Conservation (phyloP, 495 filamentous ascomycete genomes). For the Trichoderma orchidacearum region DNA sequence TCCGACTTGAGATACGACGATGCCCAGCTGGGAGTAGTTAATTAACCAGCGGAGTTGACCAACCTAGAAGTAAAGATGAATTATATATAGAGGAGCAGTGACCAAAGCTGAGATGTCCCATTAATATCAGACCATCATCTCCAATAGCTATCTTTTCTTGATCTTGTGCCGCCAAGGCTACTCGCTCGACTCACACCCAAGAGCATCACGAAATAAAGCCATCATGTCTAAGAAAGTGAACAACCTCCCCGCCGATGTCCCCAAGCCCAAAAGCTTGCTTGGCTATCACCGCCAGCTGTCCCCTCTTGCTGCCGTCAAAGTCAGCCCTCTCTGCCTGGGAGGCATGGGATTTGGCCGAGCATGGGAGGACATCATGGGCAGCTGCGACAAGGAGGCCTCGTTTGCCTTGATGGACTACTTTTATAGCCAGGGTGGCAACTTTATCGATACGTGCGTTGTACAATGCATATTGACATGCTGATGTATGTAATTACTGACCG, state of each 20-base stretch:
- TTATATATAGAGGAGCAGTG: no score
- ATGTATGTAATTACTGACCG: no score
- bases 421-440: conserved; percentile 46
- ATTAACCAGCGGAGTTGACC: no score
- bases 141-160: no score
- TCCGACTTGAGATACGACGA: no score
- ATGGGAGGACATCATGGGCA: conserved; percentile 18
- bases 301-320: conserved; percentile 41
- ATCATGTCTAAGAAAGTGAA: conserved; percentile 1
- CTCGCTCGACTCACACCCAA: no score
- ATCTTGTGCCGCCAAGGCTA: no score
- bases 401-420: conserved; percentile 44
- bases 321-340: conserved; percentile 50
- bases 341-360: conserved; percentile 48
- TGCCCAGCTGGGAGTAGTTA: no score
- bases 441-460: conserved; percentile 40
- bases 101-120: no score
- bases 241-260: conserved; percentile 8
- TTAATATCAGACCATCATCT: no score
- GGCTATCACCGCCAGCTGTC: conserved; percentile 45
- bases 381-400: conserved; percentile 7
- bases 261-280: conserved; percentile 32
- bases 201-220: no score
- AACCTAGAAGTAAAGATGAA: no score
- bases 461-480: neutral